Evolutionary conservation across 768 basidiomycete genomes (phyloP), one percentile per base, ranked within the genome.

Genomic region (Boletus tylopilopsis): DNA sequence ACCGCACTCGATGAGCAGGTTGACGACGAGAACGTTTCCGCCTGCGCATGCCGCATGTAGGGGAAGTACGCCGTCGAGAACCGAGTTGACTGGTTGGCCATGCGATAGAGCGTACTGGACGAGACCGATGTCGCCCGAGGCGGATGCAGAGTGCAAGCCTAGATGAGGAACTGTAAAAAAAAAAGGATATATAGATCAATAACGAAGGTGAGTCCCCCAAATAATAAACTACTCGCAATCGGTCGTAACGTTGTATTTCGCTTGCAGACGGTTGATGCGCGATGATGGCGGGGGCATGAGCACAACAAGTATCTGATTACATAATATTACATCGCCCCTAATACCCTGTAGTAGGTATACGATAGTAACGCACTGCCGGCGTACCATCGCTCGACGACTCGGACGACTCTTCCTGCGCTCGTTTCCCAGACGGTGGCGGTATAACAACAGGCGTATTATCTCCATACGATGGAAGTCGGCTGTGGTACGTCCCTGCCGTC

Each of bases 1-100:
- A 19, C 96, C 95, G 50, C 84, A 75, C 53, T 96, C 91, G 61
- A 99, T 87, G 39, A 99, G 73, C 55, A 94, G 76, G 60, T 82
- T 80, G 34, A 98, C 93, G 37, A 97, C 89, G 49, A 84, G 79
- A 48, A 88, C 90, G 63, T 82, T 90, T 2, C 96, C 96, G 21
- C 91, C 91, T 0, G 92, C 88, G 58, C 84, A 90, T 2, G 95
- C 96, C 4, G 93, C 94, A 64, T 99, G 96, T 9, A 99, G 77
- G 4, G 96, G 94, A n/a, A 96, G 82, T 4, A 99, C 89, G 30
- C 96, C 96, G 64, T 95, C 91, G 45, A 97, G 80, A 27, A 96
- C 91, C 5, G 93, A 90, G 68, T 99, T 97, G 68, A 95, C 84
- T 10, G 96, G 95, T 61, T 98, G 96, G 8, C 95, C 95, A 60